Base-by-base conservation (phyloP, 495 filamentous ascomycete species). In the Penicillium dipodomyicola region DNA sequence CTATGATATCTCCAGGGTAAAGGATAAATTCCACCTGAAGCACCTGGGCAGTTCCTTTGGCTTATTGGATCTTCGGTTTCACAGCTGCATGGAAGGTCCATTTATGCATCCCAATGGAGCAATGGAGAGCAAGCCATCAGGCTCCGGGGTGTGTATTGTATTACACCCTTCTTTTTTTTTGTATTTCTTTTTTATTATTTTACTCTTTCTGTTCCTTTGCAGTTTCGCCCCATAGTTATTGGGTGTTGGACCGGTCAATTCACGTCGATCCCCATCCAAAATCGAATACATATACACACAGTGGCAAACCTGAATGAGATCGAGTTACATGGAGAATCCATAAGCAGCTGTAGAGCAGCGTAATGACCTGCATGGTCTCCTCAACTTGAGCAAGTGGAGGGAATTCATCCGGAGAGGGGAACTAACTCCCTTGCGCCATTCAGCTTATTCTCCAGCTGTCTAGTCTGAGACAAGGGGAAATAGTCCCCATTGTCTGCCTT, bases 381-480 rank as follows among this genome's bases (percentile, higher is more conserved):
- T 20, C 52, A 43, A 43, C 15, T 14, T 54, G 29, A 11, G 39
- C 29, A 30, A 30, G 30, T 32, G 35, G n/a, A 37, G 5, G 25
- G 8, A 29, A 39, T 39, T 39, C 35, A 54, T 32, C 45, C 35
- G n/a, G 30, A 33, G 33, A 42, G 35, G 54, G 44, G 54, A 35
- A 58, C 48, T 39, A 35, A 58, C 48, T 39, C 56, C 56, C 56
- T 51, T 58, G 54, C 54, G 54, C 56, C 40, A 27, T 41, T 44
- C 39, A 39, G 55, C 32, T 51, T n/a, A 32, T 29, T 11, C 25
- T 8, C 46, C 54, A 49, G 40, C 35, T 32, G 41, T 32, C 50
- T 48, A 58, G 56, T 52, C 48, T 47, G 49, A 58, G 56, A 58
- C 56, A 58, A 58, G 40, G 49, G 56, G 45, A 39, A 20, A 15